Evolutionary conservation across 2,329 filamentous ascomycete genomes (phyloP).

Genomic region (Penicillium aurantiogriseum): DNA sequence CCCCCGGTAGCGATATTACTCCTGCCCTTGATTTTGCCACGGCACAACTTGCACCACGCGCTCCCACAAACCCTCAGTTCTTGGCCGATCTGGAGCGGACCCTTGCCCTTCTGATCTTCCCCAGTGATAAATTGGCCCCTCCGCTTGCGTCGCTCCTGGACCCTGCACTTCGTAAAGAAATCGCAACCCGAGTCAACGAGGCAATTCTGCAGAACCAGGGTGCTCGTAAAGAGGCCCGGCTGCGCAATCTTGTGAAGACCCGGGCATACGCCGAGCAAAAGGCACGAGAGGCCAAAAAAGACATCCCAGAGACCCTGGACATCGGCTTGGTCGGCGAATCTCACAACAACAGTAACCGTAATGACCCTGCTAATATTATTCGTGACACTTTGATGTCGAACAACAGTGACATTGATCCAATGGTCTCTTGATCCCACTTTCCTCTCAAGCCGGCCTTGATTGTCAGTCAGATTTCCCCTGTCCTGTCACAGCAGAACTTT

Average conservation of each 20-base stretch:
- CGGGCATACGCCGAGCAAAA: slow-evolving; percentile 77
- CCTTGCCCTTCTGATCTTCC: slow-evolving; percentile 88
- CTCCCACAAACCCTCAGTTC: slow-evolving; percentile 76
- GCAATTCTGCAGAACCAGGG: slow-evolving; percentile 76
- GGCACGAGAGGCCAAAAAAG: slow-evolving; percentile 48
- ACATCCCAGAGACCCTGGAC: slow-evolving; percentile 47
- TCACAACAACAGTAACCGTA: slow-evolving; percentile 23
- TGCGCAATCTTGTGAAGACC: slow-evolving; percentile 76
- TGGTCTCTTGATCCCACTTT: slow-evolving; percentile 35
- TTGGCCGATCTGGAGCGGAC: slow-evolving; percentile 85
- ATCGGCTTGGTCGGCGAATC: slow-evolving; percentile 43
- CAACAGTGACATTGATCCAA: slow-evolving; percentile 42
- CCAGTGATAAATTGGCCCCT: slow-evolving; percentile 73
- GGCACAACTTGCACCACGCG: slow-evolving; percentile 80
- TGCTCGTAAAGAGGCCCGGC: slow-evolving; percentile 72
- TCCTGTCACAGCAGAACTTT: neutral
- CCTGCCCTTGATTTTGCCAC: slow-evolving; percentile 85
- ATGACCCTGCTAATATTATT: slow-evolving; percentile 24
- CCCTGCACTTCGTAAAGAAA: slow-evolving; percentile 72
- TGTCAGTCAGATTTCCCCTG: neutral
- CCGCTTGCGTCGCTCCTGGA: slow-evolving; percentile 74
- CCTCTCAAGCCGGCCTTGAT: neutral
- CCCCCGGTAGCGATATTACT: slow-evolving; percentile 68
- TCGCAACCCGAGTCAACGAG: slow-evolving; percentile 87
- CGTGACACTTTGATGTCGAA: slow-evolving; percentile 45